Evolutionary conservation across 75 land plant genomes (phyloP), one percentile per base, ranked within the genome.

Genomic region (Pseudotsuga menziesii): DNA sequence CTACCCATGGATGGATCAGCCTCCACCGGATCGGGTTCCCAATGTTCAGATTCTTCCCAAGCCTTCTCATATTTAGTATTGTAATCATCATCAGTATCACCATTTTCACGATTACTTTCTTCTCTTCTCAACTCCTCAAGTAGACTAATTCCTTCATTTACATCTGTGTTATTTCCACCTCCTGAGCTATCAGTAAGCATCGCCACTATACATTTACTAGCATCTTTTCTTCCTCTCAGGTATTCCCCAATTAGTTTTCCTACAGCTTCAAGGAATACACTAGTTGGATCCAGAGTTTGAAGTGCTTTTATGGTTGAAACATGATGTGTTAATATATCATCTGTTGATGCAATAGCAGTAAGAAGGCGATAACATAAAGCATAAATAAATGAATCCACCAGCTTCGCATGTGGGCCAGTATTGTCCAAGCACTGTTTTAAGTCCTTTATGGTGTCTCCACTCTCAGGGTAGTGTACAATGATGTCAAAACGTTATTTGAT

Each of bases 21-120:
- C 76, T 92, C 98, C 15, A 94, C 93, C 75, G 99, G 99, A 79
- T 96, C 98, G 75, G 99, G 99, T 78, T 96, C 99, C 99, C 99
- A 96, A 57, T 88, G 74, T 80, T 90, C 72, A 67, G 94, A 94
- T 81, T 91, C 90, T 29, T 87, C 83, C 99, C 99, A 96, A 66
- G 98, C 94, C 80, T 96, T 95, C 76, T 90, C 96, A 67, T 96
- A 97, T 86, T 96, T 97, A 57, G 74, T 44, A 62, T 84, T 84
- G 41, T 79, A 78, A 71, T 90, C 99, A 87, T 94, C 98, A 66
- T 92, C 95, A 83, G 80, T 75, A 75, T 87, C 93, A 57, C 74
- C 81, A 76, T 78, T 91, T 59, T 92, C 97, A 66, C 92, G 85
- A 81, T 85, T 81, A 78, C 93, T 89, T 75, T 88, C 87, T 77